Conservation (phyloP, 129 eudicot genomes). For the Saussurea involucrata region DNA sequence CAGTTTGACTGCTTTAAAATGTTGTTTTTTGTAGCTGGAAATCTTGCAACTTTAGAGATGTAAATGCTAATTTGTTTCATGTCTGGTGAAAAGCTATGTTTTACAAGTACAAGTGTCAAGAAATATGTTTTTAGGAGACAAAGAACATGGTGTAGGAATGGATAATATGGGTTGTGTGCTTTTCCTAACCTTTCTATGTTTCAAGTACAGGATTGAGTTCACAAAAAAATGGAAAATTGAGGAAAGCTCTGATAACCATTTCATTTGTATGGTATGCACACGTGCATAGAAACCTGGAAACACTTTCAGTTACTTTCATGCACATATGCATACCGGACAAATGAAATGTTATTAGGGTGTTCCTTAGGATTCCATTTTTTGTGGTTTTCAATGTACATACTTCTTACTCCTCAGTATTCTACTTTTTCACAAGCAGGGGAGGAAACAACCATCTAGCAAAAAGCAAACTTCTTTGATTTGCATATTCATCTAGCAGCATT, state of each 20-base stretch:
- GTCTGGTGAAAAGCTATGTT: not conserved
- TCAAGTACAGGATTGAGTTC: not conserved
- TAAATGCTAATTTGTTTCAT: not conserved
- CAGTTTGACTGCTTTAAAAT: slow-evolving; percentile 17
- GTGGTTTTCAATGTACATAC: not conserved
- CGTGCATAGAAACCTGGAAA: not conserved
- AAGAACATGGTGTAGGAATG: not conserved
- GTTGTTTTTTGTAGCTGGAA: not conserved
- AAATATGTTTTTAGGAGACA: not conserved
- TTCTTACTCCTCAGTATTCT: not conserved
- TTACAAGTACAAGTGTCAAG: not conserved
- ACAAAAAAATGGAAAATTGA: not conserved
- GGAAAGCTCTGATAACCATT: not conserved
- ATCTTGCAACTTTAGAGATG: not conserved
- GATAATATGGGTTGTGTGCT: not conserved
- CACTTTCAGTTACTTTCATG: too few relatives aligned
- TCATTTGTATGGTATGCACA: not conserved
- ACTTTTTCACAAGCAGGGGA: too few relatives aligned
- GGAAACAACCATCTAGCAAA: too few relatives aligned
- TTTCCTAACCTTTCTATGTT: too few relatives aligned
- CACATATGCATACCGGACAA: not conserved
- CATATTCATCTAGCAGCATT: not conserved
- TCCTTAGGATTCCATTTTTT: not conserved
- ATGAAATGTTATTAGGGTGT: not conserved
- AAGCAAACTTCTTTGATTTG: not conserved